Percentiles rank a stretch among this genome's conserved stretches.
Evolutionary conservation across 192 early-diverging fungal species (phyloP).

Genomic region (Paraglomus brasilianum): DNA sequence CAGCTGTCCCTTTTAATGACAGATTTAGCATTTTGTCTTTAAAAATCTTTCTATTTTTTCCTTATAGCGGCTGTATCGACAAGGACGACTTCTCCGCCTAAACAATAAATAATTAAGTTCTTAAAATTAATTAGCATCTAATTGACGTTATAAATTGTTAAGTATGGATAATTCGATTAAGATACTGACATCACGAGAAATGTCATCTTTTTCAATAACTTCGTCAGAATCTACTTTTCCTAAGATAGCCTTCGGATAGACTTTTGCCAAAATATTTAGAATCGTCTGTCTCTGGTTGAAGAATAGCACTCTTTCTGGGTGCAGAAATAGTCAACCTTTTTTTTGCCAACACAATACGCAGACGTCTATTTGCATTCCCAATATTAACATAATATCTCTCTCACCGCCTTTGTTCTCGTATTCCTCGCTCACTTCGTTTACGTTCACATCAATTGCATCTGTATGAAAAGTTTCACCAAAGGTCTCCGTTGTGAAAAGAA

Average conservation of each 20-base stretch:
- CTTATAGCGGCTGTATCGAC: constrained; percentile 41
- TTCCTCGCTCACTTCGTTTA: constrained; percentile 50
- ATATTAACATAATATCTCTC: constrained; percentile 70
- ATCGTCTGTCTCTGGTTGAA: constrained; percentile 63
- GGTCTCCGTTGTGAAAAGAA: constrained; percentile 52
- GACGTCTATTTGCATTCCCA: constrained; percentile 41
- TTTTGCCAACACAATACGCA: neutral
- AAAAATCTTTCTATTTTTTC: constrained; percentile 74
- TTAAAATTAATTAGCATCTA: too few species aligned
- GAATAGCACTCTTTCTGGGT: constrained; percentile 60
- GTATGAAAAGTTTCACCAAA: constrained; percentile 45
- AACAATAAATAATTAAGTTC: too few species aligned
- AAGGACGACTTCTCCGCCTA: too few species aligned
- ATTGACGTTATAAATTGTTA: constrained; percentile 33
- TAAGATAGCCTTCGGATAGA: constrained; percentile 63
- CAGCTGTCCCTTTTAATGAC: constrained; percentile 89
- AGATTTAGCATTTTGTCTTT: constrained; percentile 64
- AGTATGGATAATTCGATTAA: constrained; percentile 31
- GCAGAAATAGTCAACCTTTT: neutral
- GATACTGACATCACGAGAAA: constrained; percentile 32
- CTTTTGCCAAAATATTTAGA: constrained; percentile 72
- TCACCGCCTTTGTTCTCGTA: constrained; percentile 47
- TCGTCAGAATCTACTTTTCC: constrained; percentile 41
- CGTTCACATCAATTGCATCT: constrained; percentile 46
- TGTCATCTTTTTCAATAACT: constrained; percentile 40